Conservation (phyloP, 768 basidiomycete species). For the Panaeolus cyanescens region DNA sequence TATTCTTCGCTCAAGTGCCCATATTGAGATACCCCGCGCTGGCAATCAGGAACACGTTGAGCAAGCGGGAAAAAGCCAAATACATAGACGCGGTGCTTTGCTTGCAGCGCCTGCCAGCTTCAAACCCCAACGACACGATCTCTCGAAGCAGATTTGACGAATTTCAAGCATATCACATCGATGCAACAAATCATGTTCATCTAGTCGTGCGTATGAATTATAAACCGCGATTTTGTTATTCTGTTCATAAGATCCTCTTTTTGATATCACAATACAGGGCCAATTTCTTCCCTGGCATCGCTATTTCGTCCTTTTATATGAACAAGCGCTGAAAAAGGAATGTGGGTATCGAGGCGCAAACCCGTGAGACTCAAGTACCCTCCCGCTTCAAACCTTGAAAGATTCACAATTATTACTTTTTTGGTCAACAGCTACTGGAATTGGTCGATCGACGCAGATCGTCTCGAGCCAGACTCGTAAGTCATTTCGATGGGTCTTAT, state of each 20-base stretch:
- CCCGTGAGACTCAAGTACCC: constrained; percentile 29
- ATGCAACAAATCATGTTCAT: constrained; percentile 29
- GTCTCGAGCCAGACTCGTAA: constrained; percentile 14
- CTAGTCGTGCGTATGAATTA: constrained; percentile 26
- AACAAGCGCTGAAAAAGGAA: constrained; percentile 32
- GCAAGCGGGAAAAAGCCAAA: constrained; percentile 22
- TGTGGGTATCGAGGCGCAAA: constrained; percentile 35
- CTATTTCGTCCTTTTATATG: constrained; percentile 29
- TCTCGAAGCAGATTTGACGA: constrained; percentile 40
- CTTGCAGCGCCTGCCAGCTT: constrained; percentile 29
- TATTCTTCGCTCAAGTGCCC: too few species aligned
- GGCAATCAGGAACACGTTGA: constrained; percentile 33
- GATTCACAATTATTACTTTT: background rate
- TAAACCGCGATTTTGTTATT: background rate
- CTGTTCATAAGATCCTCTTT: background rate
- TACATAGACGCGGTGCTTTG: constrained; percentile 36
- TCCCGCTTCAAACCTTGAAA: too few species aligned
- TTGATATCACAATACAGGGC: constrained; percentile 19
- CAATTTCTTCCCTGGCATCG: constrained; percentile 42
- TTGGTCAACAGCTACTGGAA: constrained; percentile 36
- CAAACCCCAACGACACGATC: constrained; percentile 15
- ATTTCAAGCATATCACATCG: constrained; percentile 37
- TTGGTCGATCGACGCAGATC: constrained; percentile 37
- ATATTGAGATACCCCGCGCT: too few species aligned
- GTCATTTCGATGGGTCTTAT: background rate